These are phyloP conservation scores for Mycena galericulata DNA, from an alignment of 768 basidiomycete species.

Conservation along the genomic window DNA sequence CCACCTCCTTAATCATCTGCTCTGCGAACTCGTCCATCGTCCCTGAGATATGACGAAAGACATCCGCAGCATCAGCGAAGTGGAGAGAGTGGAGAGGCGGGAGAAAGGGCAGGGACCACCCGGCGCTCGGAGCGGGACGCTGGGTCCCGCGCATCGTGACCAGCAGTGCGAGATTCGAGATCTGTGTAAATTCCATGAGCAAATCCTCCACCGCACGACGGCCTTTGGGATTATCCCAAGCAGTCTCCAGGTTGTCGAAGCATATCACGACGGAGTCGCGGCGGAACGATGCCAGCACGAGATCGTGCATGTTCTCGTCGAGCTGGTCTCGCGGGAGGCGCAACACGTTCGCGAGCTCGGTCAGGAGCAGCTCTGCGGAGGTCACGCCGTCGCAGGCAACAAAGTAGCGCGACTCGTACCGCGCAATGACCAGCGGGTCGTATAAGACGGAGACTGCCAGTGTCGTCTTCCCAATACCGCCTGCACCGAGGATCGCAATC, in stretches of 20 bases:
- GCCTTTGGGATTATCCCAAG: conserved; percentile 25
- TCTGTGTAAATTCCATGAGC: conserved; percentile 28
- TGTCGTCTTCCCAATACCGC: conserved; percentile 32
- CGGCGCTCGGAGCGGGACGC: conserved; percentile 29
- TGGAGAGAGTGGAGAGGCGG: conserved; percentile 29
- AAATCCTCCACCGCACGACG: conserved; percentile 31
- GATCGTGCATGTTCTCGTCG: conserved; percentile 36
- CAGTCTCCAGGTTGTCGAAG: conserved; percentile 36
- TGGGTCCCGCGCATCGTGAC: conserved; percentile 35
- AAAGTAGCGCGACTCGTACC: conserved; percentile 34
- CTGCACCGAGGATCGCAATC: conserved; percentile 31
- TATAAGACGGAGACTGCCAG: conserved; percentile 30
- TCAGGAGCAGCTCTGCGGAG: conserved; percentile 33
- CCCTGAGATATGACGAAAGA: conserved; percentile 33
- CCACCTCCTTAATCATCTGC: conserved; percentile 32
- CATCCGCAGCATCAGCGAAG: conserved; percentile 25
- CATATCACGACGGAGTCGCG: conserved; percentile 25
- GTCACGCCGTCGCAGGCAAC: conserved; percentile 36
- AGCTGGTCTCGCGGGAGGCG: conserved; percentile 33
- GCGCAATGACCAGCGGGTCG: conserved; percentile 16
- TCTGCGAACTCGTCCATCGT: conserved; percentile 33
- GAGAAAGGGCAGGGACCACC: conserved; percentile 32
- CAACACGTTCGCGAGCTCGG: conserved; percentile 36
- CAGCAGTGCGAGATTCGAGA: conserved; percentile 25
- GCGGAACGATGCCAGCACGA: conserved; percentile 28